Conservation (phyloP, 2,329 filamentous ascomycete species). For the Blastomyces percursus region DNA sequence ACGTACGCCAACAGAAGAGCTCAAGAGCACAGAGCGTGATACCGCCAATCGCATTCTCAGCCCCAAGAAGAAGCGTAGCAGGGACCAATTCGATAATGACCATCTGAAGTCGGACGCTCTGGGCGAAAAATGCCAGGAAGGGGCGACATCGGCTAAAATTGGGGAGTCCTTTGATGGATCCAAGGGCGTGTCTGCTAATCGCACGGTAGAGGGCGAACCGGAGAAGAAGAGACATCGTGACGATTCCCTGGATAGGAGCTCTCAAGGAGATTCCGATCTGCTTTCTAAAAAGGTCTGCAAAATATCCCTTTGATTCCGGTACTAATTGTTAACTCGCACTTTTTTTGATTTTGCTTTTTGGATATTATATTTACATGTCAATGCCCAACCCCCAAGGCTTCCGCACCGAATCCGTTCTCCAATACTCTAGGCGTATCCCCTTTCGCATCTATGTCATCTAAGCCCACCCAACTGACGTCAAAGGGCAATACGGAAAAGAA, state of each 20-base stretch:
- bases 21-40: conserved; percentile 13
- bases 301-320: neutral
- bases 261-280: conserved; percentile 13
- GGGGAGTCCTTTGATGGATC: conserved; percentile 6
- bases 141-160: neutral
- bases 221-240: conserved; percentile 37
- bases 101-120: conserved; percentile 16
- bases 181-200: conserved; percentile 5
- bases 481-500: conserved; percentile 17
- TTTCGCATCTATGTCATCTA: conserved; percentile 28
- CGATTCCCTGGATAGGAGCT: conserved; percentile 28
- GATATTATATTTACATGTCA: neutral
- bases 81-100: conserved; percentile 33
- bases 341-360: neutral
- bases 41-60: conserved; percentile 19
- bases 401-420: conserved; percentile 32
- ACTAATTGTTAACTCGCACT: neutral
- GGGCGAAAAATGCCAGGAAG: conserved; percentile 12
- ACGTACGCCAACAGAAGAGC: conserved; percentile 11
- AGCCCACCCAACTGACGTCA: conserved; percentile 16
- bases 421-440: conserved; percentile 35
- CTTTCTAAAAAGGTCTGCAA: conserved; percentile 17
- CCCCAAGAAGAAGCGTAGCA: conserved; percentile 36
- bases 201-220: conserved; percentile 23
- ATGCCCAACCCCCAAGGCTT: conserved; percentile 15